A percentile compares a stretch with the other conserved stretches of the same genome.
phyloP scores from a whole-genome alignment of 2,329 filamentous ascomycete species.

The Ophiostoma fasciatum region DNA sequence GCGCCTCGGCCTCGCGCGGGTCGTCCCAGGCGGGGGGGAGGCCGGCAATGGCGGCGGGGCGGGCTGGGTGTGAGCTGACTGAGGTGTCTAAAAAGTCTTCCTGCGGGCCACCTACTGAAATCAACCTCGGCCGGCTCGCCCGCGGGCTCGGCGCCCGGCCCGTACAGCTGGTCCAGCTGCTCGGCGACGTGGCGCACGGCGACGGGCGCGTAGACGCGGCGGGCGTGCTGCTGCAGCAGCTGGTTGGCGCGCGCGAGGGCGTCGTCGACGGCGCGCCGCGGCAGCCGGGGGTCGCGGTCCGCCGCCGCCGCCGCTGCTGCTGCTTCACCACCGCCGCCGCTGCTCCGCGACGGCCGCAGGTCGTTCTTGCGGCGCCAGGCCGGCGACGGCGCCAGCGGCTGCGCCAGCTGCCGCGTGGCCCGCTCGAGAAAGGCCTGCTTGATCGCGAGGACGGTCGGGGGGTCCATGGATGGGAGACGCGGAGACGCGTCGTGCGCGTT shows the following conservation, averaged over 20 bases:
- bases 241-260: conserved; percentile 45
- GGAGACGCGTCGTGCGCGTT: too few relatives aligned
- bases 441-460: conserved; percentile 43
- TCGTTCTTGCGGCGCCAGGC: conserved; percentile 36
- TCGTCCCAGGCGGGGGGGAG: conserved; percentile 33
- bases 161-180: conserved; percentile 55
- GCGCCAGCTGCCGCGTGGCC: conserved; percentile 49
- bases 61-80: conserved; percentile 18
- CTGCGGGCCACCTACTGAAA: conserved; percentile 22
- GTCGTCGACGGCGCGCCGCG: conserved; percentile 38
- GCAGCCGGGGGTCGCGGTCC: conserved; percentile 21
- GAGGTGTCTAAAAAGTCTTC: background rate
- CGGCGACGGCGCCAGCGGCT: conserved; percentile 39
- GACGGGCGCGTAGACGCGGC: conserved; percentile 50
- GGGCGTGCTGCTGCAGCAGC: conserved; percentile 47
- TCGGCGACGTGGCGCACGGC: conserved; percentile 58
- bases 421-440: conserved; percentile 50
- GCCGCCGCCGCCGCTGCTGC: background rate
- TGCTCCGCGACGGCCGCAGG: conserved; percentile 16
- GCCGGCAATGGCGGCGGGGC: conserved; percentile 26
- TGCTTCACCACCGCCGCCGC: too few relatives aligned
- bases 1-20: conserved; percentile 20
- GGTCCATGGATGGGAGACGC: conserved; percentile 10
- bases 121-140: conserved; percentile 13
- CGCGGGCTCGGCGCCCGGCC: conserved; percentile 26